Conservation (phyloP, 148 eudicot genomes). For the Beta vulgaris region DNA sequence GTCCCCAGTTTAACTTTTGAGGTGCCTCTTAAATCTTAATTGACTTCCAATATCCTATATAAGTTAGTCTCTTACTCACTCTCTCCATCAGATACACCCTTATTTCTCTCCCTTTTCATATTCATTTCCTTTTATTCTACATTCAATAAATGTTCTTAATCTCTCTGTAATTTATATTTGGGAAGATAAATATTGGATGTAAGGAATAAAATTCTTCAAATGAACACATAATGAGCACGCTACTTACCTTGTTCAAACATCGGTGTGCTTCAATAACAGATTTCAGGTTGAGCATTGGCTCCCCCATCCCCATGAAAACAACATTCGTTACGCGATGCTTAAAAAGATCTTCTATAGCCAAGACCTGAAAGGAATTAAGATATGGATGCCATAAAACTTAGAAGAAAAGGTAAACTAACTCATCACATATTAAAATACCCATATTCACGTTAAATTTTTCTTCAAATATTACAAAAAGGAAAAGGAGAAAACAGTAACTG, state of each 20-base stretch:
- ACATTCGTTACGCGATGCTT: conserved; percentile 87
- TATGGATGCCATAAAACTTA: neutral
- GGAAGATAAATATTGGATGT: too few species aligned
- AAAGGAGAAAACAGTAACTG: neutral
- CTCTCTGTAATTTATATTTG: too few species aligned
- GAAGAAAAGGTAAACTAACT: neutral
- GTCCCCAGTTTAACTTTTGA: too few species aligned
- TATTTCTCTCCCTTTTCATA: too few species aligned
- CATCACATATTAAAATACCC: neutral
- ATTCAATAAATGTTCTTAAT: too few species aligned
- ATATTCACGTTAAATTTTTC: neutral
- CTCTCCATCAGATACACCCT: too few species aligned
- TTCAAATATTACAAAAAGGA: neutral
- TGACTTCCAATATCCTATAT: too few species aligned
- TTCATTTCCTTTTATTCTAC: too few species aligned
- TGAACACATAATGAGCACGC: neutral
- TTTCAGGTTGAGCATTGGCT: conserved; percentile 96
- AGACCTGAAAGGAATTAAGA: conserved; percentile 52
- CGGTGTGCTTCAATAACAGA: conserved; percentile 91
- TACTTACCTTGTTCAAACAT: conserved; percentile 84
- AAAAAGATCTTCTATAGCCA: conserved; percentile 88
- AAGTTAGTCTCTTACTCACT: too few species aligned
- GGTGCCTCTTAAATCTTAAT: too few species aligned
- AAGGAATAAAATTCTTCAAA: neutral
- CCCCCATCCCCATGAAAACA: conserved; percentile 99